Conservation (phyloP, 139 green algal genomes). For the Micractinium sp. region DNA sequence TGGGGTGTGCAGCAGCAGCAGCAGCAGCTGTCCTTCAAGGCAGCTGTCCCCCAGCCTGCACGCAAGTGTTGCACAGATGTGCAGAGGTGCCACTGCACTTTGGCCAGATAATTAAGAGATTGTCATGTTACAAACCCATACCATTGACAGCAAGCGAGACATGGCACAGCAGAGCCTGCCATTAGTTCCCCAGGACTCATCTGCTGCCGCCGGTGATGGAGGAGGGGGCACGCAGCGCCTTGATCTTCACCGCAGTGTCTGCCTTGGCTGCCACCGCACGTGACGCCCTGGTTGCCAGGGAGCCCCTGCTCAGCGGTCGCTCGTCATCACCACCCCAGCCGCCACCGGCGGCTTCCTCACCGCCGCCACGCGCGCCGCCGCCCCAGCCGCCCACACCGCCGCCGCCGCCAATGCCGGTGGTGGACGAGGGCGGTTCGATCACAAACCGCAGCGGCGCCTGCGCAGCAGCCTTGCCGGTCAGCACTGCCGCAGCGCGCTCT, state of each 20-base stretch:
- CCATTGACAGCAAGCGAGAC: too few relatives aligned
- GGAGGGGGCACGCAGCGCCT: not conserved
- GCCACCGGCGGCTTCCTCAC: not conserved
- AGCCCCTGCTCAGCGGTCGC: conserved; percentile 11
- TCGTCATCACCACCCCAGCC: not conserved
- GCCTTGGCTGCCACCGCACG: not conserved
- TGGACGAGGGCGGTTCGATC: conserved; percentile 18
- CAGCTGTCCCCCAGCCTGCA: too few relatives aligned
- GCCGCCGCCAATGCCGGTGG: not conserved
- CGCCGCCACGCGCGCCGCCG: not conserved
- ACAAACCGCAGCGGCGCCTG: conserved; percentile 4
- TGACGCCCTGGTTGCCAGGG: not conserved
- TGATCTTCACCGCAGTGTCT: conserved; percentile 17
- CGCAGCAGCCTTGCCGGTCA: not conserved
- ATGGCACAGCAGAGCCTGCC: too few relatives aligned
- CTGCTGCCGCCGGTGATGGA: not conserved
- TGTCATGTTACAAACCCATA: too few relatives aligned
- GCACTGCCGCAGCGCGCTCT: not conserved
- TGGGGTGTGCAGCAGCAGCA: too few relatives aligned
- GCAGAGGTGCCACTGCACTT: too few relatives aligned
- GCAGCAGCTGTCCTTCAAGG: too few relatives aligned
- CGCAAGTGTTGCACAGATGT: too few relatives aligned
- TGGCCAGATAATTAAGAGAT: too few relatives aligned
- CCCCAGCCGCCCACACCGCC: not conserved
- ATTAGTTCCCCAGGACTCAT: too few relatives aligned